phyloP scores from a whole-genome alignment of 2,329 filamentous ascomycete species.

The Hymenoscyphus albidus region DNA sequence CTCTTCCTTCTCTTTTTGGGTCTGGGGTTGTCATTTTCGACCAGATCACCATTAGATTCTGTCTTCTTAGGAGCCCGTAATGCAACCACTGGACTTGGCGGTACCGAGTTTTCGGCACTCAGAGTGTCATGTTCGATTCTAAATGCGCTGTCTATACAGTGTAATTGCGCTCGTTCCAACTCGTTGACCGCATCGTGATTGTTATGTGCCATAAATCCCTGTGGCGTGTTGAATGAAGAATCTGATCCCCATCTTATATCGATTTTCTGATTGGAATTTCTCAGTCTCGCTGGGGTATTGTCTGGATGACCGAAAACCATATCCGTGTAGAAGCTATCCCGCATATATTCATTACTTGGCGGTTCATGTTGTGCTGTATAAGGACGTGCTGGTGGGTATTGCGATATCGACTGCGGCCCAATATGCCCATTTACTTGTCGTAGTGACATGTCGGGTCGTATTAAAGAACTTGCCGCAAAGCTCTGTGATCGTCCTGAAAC shows the following conservation, averaged over 20 bases:
- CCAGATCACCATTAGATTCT: conserved; percentile 20
- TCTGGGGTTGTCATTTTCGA: conserved; percentile 39
- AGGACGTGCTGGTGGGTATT: conserved; percentile 16
- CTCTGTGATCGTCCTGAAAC: conserved; percentile 31
- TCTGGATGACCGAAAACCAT: conserved; percentile 29
- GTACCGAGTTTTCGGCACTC: conserved; percentile 57
- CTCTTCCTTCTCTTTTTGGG: conserved; percentile 54
- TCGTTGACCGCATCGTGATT: conserved; percentile 56
- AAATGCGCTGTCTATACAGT: conserved; percentile 53
- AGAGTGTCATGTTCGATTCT: conserved; percentile 37
- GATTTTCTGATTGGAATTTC: conserved; percentile 32
- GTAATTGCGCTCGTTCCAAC: conserved; percentile 51
- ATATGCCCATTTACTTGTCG: conserved; percentile 20
- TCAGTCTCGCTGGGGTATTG: conserved; percentile 16
- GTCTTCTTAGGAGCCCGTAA: conserved; percentile 15
- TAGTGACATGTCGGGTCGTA: conserved; percentile 20
- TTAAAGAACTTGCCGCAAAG: conserved; percentile 27
- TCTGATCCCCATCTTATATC: conserved; percentile 66
- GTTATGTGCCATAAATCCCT: conserved; percentile 56
- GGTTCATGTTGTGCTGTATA: conserved; percentile 18
- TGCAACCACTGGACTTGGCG: conserved; percentile 50
- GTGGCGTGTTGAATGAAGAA: conserved; percentile 53
- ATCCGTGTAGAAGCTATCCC: conserved; percentile 26
- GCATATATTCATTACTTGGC: conserved; percentile 21
- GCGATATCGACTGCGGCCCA: conserved; percentile 29